Evolutionary conservation across 2,329 filamentous ascomycete genomes (phyloP), one percentile per base, ranked within the genome.

Genomic region (Bertia moriformis): DNA sequence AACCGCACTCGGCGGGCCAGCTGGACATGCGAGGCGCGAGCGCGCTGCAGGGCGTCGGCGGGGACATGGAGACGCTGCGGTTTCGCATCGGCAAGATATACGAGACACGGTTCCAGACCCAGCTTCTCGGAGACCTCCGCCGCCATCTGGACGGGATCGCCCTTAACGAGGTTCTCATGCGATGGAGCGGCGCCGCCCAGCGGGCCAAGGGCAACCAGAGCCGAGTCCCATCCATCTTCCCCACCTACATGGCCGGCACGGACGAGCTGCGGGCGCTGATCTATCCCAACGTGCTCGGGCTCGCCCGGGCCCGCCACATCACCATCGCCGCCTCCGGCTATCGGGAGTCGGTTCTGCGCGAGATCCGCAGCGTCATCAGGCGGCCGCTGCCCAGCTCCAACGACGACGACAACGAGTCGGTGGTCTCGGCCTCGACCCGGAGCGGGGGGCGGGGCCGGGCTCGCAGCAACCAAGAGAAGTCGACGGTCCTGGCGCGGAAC

Each of bases 371-470:
- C 22, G 65, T 96, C 38, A 89, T 98, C 38, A 74, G 87, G 40
- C 75, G 78, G 41, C 83, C 89, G 18, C 67, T 98, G 29, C 91
- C 91, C 1, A 94, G 87, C 52, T 93, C 89, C 10, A 91, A 77
- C 48, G 91, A 98, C 43, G 89, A 96, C 47, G 91, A 98, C 53
- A 85, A 81, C 44, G 85, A 91, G 54, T 93, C 87, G 1, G 81
- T 89, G 63, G 78, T 89, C 59, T 88, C 88, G 1, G 71, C 78
- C 1, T 93, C 88, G 3, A 94, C 89, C 1, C 65, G 75, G 40
- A 71, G 22, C 22, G 22, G 75, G 32, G 73, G 73, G 42, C 73
- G 22, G 7, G 22, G 22, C n/a, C 22, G 22, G 22, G n/a, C 7
- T 27, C 22, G 22, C 22, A 27, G 7, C 22, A 27, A 10, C 22